Evolutionary conservation across 2,329 filamentous ascomycete genomes (phyloP).

Genomic region (Trichoderma guizhouense): DNA sequence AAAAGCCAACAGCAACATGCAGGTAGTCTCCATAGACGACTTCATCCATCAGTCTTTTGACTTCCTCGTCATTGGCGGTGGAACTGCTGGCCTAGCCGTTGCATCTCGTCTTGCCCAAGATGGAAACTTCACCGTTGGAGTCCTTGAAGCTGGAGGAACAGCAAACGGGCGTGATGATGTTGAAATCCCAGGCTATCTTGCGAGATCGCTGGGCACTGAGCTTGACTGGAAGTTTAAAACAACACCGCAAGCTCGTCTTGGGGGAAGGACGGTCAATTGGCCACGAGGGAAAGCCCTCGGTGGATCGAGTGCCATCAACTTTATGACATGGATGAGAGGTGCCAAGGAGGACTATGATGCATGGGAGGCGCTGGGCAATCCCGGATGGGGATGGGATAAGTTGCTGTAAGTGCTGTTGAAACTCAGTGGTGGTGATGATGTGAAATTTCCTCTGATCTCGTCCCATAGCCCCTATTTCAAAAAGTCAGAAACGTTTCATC

Average conservation of each 20-base stretch:
- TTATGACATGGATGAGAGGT: constrained; percentile 52
- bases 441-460: not conserved
- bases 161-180: constrained; percentile 31
- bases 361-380: constrained; percentile 57
- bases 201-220: constrained; percentile 33
- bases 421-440: not conserved
- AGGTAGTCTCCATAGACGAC: constrained; percentile 18
- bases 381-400: constrained; percentile 54
- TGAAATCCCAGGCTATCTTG: constrained; percentile 38
- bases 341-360: constrained; percentile 49
- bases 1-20: not conserved
- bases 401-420: constrained; percentile 29
- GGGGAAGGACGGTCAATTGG: constrained; percentile 40
- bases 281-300: constrained; percentile 53
- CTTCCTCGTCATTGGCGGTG: constrained; percentile 50
- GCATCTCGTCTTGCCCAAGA: constrained; percentile 45
- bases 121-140: constrained; percentile 28
- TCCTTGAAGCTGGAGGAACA: constrained; percentile 35
- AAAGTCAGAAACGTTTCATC: constrained; percentile 47
- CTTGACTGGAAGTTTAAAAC: constrained; percentile 44
- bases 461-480: constrained; percentile 46
- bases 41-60: constrained; percentile 29
- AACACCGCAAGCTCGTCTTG: constrained; percentile 35
- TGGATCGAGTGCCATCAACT: constrained; percentile 60
- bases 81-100: constrained; percentile 52